A percentile compares a stretch with the other conserved stretches of the same genome.
These are phyloP conservation scores for Colletotrichum gloeosporioides DNA, from an alignment of 2,329 filamentous ascomycete genomes.

Conservation along the genomic window DNA sequence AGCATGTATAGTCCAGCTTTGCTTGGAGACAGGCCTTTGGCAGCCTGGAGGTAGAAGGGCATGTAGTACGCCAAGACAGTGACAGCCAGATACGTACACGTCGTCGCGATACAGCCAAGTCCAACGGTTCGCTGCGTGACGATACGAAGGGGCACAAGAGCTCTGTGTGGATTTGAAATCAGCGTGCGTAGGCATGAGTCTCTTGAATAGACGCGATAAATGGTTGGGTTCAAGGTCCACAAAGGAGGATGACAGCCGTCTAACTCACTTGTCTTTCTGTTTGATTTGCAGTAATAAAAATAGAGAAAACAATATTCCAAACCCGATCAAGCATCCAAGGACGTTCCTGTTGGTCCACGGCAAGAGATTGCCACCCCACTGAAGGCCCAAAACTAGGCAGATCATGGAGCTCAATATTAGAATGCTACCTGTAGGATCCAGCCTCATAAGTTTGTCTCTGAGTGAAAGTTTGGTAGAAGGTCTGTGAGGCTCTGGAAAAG, in stretches of 20 bases:
- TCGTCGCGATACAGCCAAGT: background rate
- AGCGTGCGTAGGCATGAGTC: background rate
- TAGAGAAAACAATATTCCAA: background rate
- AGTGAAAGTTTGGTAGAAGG: background rate
- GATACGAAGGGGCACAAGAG: background rate
- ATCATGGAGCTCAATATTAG: background rate
- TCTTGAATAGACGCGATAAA: background rate
- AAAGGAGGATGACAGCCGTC: background rate
- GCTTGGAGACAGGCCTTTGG: background rate
- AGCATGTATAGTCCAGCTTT: background rate
- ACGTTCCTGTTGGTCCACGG: background rate
- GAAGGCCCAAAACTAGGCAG: background rate
- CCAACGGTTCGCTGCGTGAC: background rate
- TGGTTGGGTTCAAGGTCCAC: accelerated
- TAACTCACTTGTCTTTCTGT: background rate
- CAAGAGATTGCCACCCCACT: background rate
- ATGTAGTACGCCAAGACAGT: background rate
- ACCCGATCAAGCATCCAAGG: background rate
- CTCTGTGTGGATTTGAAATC: background rate
- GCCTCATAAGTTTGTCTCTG: background rate
- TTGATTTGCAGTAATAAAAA: background rate
- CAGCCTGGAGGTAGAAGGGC: background rate
- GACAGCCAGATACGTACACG: background rate
- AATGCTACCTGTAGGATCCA: background rate
- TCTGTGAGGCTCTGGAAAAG: background rate